phyloP scores from a whole-genome alignment of 2,329 filamentous ascomycete genomes.

The Nemania bipapillata region DNA sequence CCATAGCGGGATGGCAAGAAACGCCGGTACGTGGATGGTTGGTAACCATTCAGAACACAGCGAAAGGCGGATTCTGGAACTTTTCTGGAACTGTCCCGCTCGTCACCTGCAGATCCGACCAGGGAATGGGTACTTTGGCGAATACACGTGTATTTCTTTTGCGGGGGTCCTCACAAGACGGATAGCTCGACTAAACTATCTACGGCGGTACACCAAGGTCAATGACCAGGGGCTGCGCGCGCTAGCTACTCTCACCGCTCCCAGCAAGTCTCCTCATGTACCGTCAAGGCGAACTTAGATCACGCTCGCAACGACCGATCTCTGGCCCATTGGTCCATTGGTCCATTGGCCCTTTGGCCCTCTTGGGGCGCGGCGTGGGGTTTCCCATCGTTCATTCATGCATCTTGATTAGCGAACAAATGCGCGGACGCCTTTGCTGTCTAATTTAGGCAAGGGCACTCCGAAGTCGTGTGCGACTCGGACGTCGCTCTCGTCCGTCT shows the following conservation, averaged over 20 bases:
- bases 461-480: constrained; percentile 34
- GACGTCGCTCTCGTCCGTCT: constrained; percentile 37
- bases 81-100: constrained; percentile 16
- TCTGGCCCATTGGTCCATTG: constrained; percentile 7
- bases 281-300: constrained; percentile 1
- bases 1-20: neutral
- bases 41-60: constrained; percentile 8
- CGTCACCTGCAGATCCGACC: constrained; percentile 25
- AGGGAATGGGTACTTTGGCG: constrained; percentile 26
- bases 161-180: constrained; percentile 3
- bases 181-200: constrained; percentile 19
- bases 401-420: constrained; percentile 19
- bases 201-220: constrained; percentile 4
- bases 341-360: too few species aligned
- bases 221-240: constrained; percentile 19
- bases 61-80: constrained; percentile 5
- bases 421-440: constrained; percentile 35
- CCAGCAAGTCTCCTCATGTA: constrained; percentile 17
- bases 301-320: neutral
- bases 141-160: constrained; percentile 10
- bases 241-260: constrained; percentile 31
- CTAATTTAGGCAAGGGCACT: constrained; percentile 31
- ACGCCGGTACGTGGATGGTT: neutral
- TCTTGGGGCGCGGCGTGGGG: neutral
- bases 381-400: neutral